phyloP scores from a whole-genome alignment of 2,329 filamentous ascomycete species.

The Xylaria polymorpha region DNA sequence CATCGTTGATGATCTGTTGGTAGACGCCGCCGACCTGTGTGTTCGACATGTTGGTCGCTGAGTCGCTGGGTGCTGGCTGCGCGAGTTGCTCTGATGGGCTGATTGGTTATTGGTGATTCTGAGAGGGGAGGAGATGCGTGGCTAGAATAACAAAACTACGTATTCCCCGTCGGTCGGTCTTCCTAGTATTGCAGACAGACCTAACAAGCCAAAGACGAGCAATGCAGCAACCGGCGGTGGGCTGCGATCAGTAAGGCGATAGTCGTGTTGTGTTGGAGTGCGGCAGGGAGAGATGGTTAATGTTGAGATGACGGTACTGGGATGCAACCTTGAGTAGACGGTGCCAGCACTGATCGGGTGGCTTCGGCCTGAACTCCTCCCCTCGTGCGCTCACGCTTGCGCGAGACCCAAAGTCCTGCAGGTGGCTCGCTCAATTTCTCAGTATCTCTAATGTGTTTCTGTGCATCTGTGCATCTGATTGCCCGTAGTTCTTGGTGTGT shows the following conservation, averaged over 20 bases:
- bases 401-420: conserved; percentile 1
- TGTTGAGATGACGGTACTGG: conserved; percentile 21
- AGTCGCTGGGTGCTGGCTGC: conserved; percentile 7
- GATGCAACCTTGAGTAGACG: conserved; percentile 22
- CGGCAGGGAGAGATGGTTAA: neutral
- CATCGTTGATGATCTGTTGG: conserved; percentile 80
- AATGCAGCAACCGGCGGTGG: conserved; percentile 3
- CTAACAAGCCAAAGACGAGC: conserved; percentile 12
- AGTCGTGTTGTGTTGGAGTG: conserved; percentile 11
- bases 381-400: conserved; percentile 7
- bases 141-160: conserved; percentile 26
- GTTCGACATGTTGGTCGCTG: conserved; percentile 65
- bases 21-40: conserved; percentile 80
- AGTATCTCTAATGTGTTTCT: conserved; percentile 28
- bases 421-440: conserved; percentile 21
- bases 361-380: conserved; percentile 26
- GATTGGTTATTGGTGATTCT: conserved; percentile 2
- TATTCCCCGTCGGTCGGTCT: conserved; percentile 21
- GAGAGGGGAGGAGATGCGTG: neutral
- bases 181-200: conserved; percentile 1
- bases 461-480: conserved; percentile 29
- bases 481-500: conserved; percentile 22
- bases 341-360: conserved; percentile 18
- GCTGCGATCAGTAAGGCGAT: conserved; percentile 4
- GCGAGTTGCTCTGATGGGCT: conserved; percentile 17